phyloP scores from a whole-genome alignment of 1,284 basidiomycete species.

The Rhodotorula glutinis region DNA sequence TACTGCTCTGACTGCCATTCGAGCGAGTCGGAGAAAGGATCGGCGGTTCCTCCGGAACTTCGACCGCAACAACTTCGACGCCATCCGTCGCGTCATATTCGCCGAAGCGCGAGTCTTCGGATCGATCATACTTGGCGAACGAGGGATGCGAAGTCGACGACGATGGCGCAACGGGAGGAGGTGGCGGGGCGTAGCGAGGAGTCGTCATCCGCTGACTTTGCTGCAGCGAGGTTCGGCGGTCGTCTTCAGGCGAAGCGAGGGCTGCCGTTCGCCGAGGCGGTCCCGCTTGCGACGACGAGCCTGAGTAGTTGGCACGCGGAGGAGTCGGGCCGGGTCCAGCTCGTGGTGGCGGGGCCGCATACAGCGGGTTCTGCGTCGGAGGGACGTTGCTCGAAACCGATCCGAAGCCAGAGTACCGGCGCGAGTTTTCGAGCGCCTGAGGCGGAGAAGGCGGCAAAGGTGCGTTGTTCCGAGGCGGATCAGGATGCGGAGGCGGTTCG shows the following conservation, averaged over 20 bases:
- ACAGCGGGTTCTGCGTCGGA: constrained; percentile 4
- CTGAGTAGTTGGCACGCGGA: neutral
- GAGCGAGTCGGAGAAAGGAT: neutral
- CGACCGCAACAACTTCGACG: constrained; percentile 9
- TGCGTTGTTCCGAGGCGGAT: neutral
- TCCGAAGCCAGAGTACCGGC: neutral
- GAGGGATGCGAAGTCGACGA: constrained; percentile 5
- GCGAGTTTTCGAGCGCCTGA: neutral
- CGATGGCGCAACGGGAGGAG: too few species aligned
- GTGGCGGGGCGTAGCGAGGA: neutral
- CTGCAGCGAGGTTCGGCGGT: neutral
- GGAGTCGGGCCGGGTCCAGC: neutral
- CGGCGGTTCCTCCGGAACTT: neutral
- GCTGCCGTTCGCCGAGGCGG: constrained; percentile 15
- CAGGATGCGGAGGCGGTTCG: neutral
- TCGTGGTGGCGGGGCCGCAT: constrained; percentile 7
- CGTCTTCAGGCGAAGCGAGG: neutral
- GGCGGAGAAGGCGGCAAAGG: neutral
- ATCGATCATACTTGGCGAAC: constrained; percentile 2
- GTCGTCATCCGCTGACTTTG: neutral
- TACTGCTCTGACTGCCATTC: neutral
- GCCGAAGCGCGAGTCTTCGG: neutral
- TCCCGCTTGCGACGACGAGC: neutral
- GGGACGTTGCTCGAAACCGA: constrained; percentile 7
- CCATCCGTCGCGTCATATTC: constrained; percentile 15